Evolutionary conservation across 2,329 filamentous ascomycete genomes (phyloP).

Genomic region (Daldinia sp.): DNA sequence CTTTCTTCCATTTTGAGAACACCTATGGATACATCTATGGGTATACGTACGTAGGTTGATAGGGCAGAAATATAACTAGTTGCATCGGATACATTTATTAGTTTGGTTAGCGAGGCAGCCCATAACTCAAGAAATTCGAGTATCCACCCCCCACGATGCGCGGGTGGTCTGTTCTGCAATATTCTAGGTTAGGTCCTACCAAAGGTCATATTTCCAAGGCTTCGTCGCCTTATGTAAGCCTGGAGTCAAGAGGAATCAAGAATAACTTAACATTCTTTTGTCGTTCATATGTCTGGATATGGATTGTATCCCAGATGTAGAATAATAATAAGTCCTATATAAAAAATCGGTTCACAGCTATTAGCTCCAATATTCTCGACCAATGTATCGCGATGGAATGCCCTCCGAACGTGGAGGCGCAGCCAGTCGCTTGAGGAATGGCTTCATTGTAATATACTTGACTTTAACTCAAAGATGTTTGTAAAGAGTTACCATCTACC

Average conservation of each 20-base stretch:
- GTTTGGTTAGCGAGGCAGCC: not conserved
- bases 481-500: not conserved
- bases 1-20: not conserved
- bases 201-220: not conserved
- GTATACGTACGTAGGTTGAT: not conserved
- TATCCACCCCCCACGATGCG: not conserved
- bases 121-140: not conserved
- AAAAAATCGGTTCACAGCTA: not conserved
- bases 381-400: conserved; percentile 23
- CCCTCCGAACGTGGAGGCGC: conserved; percentile 16
- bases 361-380: not conserved
- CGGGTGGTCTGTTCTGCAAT: not conserved
- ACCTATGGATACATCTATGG: too few species aligned
- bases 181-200: not conserved
- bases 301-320: not conserved
- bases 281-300: not conserved
- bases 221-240: too few species aligned
- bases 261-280: not conserved
- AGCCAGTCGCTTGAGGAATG: not conserved
- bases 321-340: not conserved
- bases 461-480: not conserved
- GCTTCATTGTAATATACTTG: conserved; percentile 1
- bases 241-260: not conserved
- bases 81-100: not conserved
- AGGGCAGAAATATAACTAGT: not conserved